phyloP scores from a whole-genome alignment of 495 filamentous ascomycete species.

The Antarctomyces pellizariae region DNA sequence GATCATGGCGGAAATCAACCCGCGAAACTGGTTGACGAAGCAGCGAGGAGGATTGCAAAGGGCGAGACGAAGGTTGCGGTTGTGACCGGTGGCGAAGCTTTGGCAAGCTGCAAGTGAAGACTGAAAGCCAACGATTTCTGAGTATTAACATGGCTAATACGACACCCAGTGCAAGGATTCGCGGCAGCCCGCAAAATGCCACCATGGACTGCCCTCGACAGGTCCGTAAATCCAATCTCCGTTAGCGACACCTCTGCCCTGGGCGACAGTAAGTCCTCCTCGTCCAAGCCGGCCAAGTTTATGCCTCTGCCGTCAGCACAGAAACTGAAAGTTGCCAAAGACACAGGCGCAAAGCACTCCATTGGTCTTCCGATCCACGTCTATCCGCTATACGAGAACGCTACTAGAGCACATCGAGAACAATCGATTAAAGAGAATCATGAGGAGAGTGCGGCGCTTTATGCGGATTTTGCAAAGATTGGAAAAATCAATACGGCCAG shows the following conservation, averaged over 20 bases:
- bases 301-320: conserved; percentile 7
- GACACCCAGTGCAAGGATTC: conserved; percentile 15
- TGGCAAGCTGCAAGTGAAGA: conserved; percentile 28
- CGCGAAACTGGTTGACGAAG: conserved; percentile 28
- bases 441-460: conserved; percentile 22
- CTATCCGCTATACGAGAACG: conserved; percentile 31
- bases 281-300: conserved; percentile 5
- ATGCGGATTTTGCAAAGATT: conserved; percentile 24
- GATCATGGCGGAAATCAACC: conserved; percentile 31
- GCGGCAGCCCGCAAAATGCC: conserved; percentile 18
- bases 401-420: conserved; percentile 21
- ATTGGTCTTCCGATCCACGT: conserved; percentile 28
- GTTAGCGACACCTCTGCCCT: conserved; percentile 14
- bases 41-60: conserved; percentile 22
- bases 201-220: conserved; percentile 21
- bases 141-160: too few species aligned
- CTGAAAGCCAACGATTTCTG: too few species aligned
- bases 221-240: conserved; percentile 14
- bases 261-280: conserved; percentile 14
- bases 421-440: conserved; percentile 26
- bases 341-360: conserved; percentile 20
- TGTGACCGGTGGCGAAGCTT: conserved; percentile 30
- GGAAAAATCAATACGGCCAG: conserved; percentile 20
- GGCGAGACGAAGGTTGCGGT: conserved; percentile 24
- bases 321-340: conserved; percentile 7